Percentiles rank a stretch among this genome's conserved stretches.
Conservation (phyloP, 2,329 filamentous ascomycete species). For the Tolypocladium guangdongense region DNA sequence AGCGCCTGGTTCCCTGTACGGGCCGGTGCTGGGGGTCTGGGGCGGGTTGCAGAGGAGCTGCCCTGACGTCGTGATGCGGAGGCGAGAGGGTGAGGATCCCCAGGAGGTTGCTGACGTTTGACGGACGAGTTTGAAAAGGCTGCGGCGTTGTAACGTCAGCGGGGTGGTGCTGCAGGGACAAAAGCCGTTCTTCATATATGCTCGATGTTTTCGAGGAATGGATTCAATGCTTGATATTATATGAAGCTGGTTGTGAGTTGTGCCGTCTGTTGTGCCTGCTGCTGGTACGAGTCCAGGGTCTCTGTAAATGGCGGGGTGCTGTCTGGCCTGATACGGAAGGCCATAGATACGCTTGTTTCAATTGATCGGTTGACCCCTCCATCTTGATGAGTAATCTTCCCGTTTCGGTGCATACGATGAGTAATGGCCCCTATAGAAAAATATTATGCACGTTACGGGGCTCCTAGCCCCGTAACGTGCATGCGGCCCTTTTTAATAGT, state of each 20-base stretch:
- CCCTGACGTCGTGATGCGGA: background rate
- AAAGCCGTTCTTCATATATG: background rate
- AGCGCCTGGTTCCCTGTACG: conserved; percentile 31
- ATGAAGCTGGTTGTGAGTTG: too few relatives aligned
- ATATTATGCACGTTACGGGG: too few relatives aligned
- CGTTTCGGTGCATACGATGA: too few relatives aligned
- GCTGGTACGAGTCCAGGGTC: too few relatives aligned
- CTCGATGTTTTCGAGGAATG: background rate
- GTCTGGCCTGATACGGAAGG: too few relatives aligned
- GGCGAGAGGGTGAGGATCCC: background rate
- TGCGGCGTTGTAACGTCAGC: background rate
- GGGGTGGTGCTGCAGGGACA: background rate
- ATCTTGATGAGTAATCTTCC: too few relatives aligned
- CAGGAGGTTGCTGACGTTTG: background rate
- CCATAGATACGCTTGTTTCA: too few relatives aligned
- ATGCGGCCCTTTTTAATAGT: too few relatives aligned
- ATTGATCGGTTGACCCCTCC: too few relatives aligned
- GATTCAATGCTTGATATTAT: background rate
- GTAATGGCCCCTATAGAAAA: too few relatives aligned
- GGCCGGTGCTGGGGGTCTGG: conserved; percentile 15
- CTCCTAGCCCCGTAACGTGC: too few relatives aligned
- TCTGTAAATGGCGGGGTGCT: background rate
- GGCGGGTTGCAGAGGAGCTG: background rate
- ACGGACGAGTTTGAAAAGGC: background rate
- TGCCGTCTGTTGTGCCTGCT: too few relatives aligned